Base-by-base conservation (phyloP, 116 monocot species). In the Cymodocea nodosa region DNA sequence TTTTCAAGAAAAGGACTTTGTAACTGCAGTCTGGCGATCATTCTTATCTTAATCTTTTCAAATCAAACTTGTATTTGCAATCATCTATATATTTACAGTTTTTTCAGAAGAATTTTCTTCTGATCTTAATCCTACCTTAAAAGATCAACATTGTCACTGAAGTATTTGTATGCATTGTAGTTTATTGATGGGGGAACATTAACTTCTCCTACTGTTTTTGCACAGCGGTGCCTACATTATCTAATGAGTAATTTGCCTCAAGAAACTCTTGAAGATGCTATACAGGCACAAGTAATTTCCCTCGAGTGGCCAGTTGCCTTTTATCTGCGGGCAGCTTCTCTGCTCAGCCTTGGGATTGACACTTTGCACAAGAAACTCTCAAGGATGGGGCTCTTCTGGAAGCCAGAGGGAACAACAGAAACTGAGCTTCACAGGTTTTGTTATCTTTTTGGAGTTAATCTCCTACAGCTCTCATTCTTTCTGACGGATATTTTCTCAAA, bases 211-310 rank as follows among this genome's bases (percentile, higher is more conserved):
- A 92, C 92, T n/a, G 80, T 87, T 35, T 78, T 79, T 23, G 85
- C 79, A 2, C 77, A 87, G 1, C 65, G 92, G 4, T 84, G 87
- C 55, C 48, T 87, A 11, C 76, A 71, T 36, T 83, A 85, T 53
- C 72, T 92, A 56, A 83, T 84, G 78, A 80, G 62, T 16, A 72
- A 83, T 48, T 80, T 72, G 81, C 70, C 57, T n/a, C 82, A 92
- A 80, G 85, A 87, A 73, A 87, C 85, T 10, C 78, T 92, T 4
- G 87, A n/a, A n/a, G n/a, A n/a, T n/a, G n/a, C n/a, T n/a, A n/a
- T n/a, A n/a, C n/a, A n/a, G n/a, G n/a, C n/a, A 18, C 87, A 78
- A 65, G 83, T 79, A 36, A 76, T 85, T 20, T 80, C 92, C 9
- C 87, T 83, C 1, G 80, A 87, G 39, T 92, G 92, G 92, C 82